Percentiles rank a stretch among this genome's conserved stretches.
Evolutionary conservation across 306 rosid species (phyloP).

Genomic region (Benincasa hispida): DNA sequence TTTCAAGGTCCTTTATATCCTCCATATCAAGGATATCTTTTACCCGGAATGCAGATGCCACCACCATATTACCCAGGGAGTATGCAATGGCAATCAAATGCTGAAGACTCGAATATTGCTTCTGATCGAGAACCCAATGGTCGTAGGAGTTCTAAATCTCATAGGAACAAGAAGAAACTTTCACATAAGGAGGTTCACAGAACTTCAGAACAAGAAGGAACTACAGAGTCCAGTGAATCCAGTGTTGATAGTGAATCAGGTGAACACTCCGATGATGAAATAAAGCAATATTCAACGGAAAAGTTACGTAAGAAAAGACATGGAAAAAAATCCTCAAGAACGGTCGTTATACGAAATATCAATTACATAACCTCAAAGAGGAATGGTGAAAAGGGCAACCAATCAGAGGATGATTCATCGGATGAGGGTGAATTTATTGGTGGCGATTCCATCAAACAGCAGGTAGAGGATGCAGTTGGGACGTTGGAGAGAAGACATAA

Average conservation of each 20-base stretch:
- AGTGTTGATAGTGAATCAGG: conserved; percentile 57
- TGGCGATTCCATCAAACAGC: conserved; percentile 71
- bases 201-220: conserved; percentile 47
- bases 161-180: conserved; percentile 56
- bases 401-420: conserved; percentile 53
- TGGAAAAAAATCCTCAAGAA: conserved; percentile 69
- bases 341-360: conserved; percentile 90
- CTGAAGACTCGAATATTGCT: conserved; percentile 38
- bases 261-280: conserved; percentile 25
- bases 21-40: conserved; percentile 71
- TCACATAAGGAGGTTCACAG: conserved; percentile 27
- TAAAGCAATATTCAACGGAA: conserved; percentile 32
- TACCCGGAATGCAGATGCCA: conserved; percentile 80
- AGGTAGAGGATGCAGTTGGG: conserved; percentile 77
- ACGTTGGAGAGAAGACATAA: conserved; percentile 66
- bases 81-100: conserved; percentile 77
- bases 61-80: conserved; percentile 70
- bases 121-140: conserved; percentile 37
- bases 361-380: conserved; percentile 82
- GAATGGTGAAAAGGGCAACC: conserved; percentile 56
- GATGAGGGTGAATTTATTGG: conserved; percentile 49
- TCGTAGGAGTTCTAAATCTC: conserved; percentile 31
- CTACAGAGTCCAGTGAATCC: conserved; percentile 41
- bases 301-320: conserved; percentile 34
- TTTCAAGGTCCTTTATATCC: conserved; percentile 75